Percentiles rank a stretch among this genome's conserved stretches.
Evolutionary conservation across 2,329 filamentous ascomycete species (phyloP).

Genomic region (Colletotrichum musicola): DNA sequence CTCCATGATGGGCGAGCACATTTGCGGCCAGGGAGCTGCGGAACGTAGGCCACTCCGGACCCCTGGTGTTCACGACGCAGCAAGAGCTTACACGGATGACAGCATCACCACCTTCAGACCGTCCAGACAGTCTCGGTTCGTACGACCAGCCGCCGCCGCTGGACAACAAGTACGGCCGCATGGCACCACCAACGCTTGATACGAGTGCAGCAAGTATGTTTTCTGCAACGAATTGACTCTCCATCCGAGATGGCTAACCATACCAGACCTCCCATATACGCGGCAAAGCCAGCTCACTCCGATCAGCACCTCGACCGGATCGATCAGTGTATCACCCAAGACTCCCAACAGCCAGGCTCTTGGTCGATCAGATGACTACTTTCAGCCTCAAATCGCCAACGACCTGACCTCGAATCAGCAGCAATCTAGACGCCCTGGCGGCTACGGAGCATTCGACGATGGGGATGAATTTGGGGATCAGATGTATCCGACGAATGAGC

Average conservation of each 20-base stretch:
- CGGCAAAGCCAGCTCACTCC: conserved; percentile 73
- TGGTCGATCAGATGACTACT: conserved; percentile 58
- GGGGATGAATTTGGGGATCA: conserved; percentile 53
- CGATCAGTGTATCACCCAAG: conserved; percentile 73
- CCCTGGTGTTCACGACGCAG: background rate
- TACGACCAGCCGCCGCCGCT: conserved; percentile 45
- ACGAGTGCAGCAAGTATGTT: conserved; percentile 65
- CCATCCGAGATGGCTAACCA: conserved; percentile 47
- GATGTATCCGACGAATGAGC: conserved; percentile 60
- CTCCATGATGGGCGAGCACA: conserved; percentile 86
- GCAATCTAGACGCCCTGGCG: conserved; percentile 55
- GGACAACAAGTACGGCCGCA: conserved; percentile 53
- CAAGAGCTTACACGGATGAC: conserved; percentile 1
- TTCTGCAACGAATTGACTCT: conserved; percentile 13
- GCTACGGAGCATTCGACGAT: conserved; percentile 63
- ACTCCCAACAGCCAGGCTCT: conserved; percentile 62
- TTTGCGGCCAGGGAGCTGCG: conserved; percentile 68
- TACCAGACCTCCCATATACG: conserved; percentile 65
- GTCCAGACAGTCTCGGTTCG: conserved; percentile 45
- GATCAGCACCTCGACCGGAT: conserved; percentile 70
- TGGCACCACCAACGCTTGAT: conserved; percentile 62
- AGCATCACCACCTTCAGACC: conserved; percentile 54
- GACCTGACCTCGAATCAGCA: conserved; percentile 56
- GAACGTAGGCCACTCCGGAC: conserved; percentile 54
- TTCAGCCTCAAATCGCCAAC: conserved; percentile 59